Base-by-base conservation (phyloP, 1,284 basidiomycete genomes). In the Porogramme epimiltina region DNA sequence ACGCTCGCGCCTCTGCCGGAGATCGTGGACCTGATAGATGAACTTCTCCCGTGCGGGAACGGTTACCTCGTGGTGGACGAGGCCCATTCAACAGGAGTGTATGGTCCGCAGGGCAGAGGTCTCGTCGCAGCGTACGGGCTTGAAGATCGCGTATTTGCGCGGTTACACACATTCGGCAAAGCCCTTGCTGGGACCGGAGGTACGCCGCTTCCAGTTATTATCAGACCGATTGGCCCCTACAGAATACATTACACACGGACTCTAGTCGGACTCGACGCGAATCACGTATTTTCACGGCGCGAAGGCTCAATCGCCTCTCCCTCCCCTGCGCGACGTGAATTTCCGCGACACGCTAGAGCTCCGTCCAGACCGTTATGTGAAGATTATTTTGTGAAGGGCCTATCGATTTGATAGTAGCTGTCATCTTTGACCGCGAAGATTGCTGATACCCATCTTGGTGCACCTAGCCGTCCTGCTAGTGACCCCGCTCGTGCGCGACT, bases 401-500 rank as follows among this genome's bases (percentile, higher is more conserved):
- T 15, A 15, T 8, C 28, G 28, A n/a, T n/a, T n/a, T n/a, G n/a
- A n/a, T n/a, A n/a, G n/a, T n/a, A n/a, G n/a, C n/a, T n/a, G n/a
- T n/a, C n/a, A n/a, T n/a, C 18, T 42, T 36, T 6, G 31, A 38
- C 20, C 23, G 26, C 18, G 23, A 16, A 31, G 24, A 3, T 3
- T 20, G 39, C 26, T n/a, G n/a, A n/a, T n/a, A n/a, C n/a, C n/a
- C n/a, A n/a, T n/a, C n/a, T 22, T 3, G n/a, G n/a, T n/a, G n/a
- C n/a, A n/a, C n/a, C n/a, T 52, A 94, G 95, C 94, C 37, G 88
- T 93, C 2, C 70, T 98, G 3, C 73, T 97, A 22, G 88, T 85
- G 36, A 86, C 79, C 16, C 75, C 80, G 2, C 74, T 92, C 1
- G 79, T 94, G 26, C 82, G 89, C 6, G 82, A 89, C 54, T 98